Percentiles rank a stretch among this genome's conserved stretches.
Conservation (phyloP, 2,329 filamentous ascomycete genomes). For the Cladosporium sp. region DNA sequence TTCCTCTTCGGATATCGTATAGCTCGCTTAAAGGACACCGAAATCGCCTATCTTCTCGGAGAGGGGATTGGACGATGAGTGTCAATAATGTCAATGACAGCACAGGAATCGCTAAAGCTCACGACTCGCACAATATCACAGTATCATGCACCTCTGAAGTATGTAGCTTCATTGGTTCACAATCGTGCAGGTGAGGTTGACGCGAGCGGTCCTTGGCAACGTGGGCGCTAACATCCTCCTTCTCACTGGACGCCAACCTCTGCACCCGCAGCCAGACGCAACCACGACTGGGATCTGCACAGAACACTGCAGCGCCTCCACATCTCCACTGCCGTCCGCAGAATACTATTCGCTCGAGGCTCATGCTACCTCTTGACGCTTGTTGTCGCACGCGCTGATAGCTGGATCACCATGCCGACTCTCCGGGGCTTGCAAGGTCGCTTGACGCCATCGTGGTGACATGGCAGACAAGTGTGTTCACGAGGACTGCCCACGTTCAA, state of each 20-base stretch:
- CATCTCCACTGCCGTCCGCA: conserved; percentile 2
- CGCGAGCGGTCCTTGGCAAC: conserved; percentile 1
- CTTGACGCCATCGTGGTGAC: not conserved
- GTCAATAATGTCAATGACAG: not conserved
- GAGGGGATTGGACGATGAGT: too few species aligned
- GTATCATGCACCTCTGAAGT: not conserved
- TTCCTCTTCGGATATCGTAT: too few species aligned
- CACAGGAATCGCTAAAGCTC: not conserved
- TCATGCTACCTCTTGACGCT: conserved; percentile 1
- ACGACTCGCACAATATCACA: not conserved
- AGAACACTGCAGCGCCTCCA: conserved; percentile 11
- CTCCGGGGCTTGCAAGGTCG: not conserved
- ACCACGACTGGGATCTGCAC: not conserved
- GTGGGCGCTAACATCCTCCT: not conserved
- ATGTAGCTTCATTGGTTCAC: not conserved
- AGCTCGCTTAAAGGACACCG: too few species aligned
- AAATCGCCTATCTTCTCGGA: too few species aligned
- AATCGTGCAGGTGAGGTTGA: not conserved
- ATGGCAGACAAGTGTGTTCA: not conserved
- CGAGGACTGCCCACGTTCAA: not conserved
- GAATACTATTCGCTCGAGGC: not conserved
- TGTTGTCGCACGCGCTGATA: not conserved
- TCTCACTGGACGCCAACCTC: conserved; percentile 10
- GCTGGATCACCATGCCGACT: conserved; percentile 4
- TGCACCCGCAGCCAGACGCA: conserved; percentile 10